These are phyloP conservation scores for Lactuca sativa DNA, from an alignment of 129 eudicot genomes.

Conservation along the genomic window DNA sequence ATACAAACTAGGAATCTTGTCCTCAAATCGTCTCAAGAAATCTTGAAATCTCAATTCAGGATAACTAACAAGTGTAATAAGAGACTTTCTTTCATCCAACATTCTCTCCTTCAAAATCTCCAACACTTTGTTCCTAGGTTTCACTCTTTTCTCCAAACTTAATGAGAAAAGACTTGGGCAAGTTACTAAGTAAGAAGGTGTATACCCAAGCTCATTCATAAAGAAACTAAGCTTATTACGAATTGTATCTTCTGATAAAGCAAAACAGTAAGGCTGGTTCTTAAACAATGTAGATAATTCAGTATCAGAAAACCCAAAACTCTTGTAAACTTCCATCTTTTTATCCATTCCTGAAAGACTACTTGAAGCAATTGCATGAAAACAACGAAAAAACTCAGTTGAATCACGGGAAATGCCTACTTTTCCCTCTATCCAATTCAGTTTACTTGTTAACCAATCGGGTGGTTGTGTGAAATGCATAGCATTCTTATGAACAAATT, in stretches of 20 bases:
- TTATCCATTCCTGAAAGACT: slow-evolving; percentile 27
- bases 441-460: slow-evolving; percentile 28
- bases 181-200: slow-evolving; percentile 30
- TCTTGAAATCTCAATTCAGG: slow-evolving; percentile 35
- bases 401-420: slow-evolving; percentile 22
- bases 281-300: slow-evolving; percentile 27
- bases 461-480: slow-evolving; percentile 34
- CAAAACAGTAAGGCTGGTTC: slow-evolving; percentile 27
- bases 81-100: slow-evolving; percentile 22
- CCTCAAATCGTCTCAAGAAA: slow-evolving; percentile 25
- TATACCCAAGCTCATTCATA: slow-evolving; percentile 38
- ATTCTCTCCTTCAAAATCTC: slow-evolving; percentile 35
- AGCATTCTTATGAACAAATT: slow-evolving; percentile 32
- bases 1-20: slow-evolving; percentile 34
- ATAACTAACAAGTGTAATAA: slow-evolving; percentile 24
- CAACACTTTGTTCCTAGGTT: slow-evolving; percentile 43
- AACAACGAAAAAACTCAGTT: slow-evolving; percentile 29
- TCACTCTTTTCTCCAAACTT: slow-evolving; percentile 53
- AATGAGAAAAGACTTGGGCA: slow-evolving; percentile 31
- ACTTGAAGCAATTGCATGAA: slow-evolving; percentile 29
- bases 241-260: slow-evolving; percentile 31
- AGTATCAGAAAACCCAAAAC: slow-evolving; percentile 40
- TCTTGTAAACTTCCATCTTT: slow-evolving; percentile 36
- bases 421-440: slow-evolving; percentile 34
- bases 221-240: slow-evolving; percentile 27